These are phyloP conservation scores for Colletotrichum sp. DNA, from an alignment of 2,329 filamentous ascomycete species.

Conservation along the genomic window DNA sequence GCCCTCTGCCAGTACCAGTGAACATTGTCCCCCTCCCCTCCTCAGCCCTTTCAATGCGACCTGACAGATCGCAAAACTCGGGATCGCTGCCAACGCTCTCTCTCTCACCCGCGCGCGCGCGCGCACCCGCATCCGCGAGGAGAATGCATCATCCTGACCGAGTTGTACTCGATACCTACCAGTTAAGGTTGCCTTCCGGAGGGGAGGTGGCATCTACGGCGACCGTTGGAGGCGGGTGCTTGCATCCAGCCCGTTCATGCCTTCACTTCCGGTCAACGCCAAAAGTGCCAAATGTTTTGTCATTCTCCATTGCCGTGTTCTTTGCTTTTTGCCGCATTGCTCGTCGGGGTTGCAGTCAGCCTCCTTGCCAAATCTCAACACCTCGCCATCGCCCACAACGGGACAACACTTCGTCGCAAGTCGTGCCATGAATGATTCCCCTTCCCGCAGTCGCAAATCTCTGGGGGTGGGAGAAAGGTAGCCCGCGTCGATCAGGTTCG, in stretches of 20 bases:
- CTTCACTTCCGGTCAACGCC: background rate
- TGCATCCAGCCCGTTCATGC: background rate
- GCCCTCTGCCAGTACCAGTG: background rate
- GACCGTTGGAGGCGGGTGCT: background rate
- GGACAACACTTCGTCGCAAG: background rate
- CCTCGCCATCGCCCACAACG: background rate
- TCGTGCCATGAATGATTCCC: background rate
- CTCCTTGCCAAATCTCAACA: background rate
- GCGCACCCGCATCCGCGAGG: background rate
- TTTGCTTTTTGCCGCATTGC: background rate
- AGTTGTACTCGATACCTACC: background rate
- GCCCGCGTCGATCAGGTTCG: background rate
- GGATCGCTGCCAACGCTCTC: background rate
- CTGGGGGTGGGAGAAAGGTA: background rate
- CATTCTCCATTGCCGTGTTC: background rate
- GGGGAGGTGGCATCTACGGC: background rate
- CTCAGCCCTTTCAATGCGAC: background rate
- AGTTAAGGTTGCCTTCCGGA: background rate
- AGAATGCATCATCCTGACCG: background rate
- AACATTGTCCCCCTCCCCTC: background rate
- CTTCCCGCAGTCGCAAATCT: background rate
- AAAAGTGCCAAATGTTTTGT: background rate
- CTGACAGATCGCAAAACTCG: background rate
- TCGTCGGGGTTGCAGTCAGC: background rate
- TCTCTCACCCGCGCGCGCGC: background rate